Evolutionary conservation across 441 rosid species (phyloP).

Genomic region (Brassica hybrid): DNA sequence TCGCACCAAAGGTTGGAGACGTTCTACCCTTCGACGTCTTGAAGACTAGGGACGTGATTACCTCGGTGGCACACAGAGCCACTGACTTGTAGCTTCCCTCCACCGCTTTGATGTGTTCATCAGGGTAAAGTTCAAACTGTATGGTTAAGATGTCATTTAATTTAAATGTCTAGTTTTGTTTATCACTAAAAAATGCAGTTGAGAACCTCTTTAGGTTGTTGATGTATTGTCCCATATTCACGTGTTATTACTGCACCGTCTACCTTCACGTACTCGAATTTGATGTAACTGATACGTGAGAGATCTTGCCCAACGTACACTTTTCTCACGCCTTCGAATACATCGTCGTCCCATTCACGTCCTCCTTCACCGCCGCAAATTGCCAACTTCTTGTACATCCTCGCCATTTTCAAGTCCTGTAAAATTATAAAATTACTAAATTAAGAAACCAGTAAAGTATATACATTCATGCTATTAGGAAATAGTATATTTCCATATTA

Average conservation of each 20-base stretch:
- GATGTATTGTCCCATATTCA: conserved; percentile 28
- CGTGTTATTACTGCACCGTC: conserved; percentile 29
- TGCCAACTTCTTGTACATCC: conserved; percentile 16
- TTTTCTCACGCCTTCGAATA: conserved; percentile 30
- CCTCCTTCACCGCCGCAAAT: conserved; percentile 36
- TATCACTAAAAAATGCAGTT: neutral
- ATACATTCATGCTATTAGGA: too few species aligned
- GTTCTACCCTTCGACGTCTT: conserved; percentile 36
- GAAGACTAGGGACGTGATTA: conserved; percentile 31
- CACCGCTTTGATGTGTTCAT: conserved; percentile 29
- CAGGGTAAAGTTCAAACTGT: conserved; percentile 17
- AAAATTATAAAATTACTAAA: too few species aligned
- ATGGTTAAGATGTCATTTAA: too few species aligned
- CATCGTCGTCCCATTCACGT: conserved; percentile 37
- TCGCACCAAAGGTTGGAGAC: conserved; percentile 32
- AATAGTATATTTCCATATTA: too few species aligned
- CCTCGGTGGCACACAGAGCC: conserved; percentile 19
- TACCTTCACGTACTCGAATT: conserved; percentile 36
- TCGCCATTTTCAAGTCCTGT: conserved; percentile 26
- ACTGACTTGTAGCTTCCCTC: conserved; percentile 31
- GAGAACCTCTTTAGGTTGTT: conserved; percentile 25
- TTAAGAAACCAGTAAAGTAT: too few species aligned
- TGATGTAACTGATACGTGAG: conserved; percentile 34
- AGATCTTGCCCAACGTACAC: conserved; percentile 37
- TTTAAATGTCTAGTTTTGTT: too few species aligned